Conservation (phyloP, 148 eudicot genomes). For the Cornus suecica region DNA sequence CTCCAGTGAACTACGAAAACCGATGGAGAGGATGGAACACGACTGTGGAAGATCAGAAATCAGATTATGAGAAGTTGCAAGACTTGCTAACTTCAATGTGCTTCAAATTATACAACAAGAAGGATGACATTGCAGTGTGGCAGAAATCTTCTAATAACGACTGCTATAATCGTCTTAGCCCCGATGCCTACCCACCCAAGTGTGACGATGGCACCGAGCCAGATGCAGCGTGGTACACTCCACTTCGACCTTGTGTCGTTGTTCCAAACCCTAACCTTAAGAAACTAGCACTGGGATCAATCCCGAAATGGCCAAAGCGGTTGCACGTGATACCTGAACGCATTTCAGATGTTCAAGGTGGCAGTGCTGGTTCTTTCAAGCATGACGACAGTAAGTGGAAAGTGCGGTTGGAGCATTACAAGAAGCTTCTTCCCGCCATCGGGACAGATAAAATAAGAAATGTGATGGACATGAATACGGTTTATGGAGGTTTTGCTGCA, state of each 20-base stretch:
- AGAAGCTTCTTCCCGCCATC: constrained; percentile 63
- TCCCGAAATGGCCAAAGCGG: constrained; percentile 80
- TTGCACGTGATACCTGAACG: constrained; percentile 71
- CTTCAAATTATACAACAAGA: constrained; percentile 63
- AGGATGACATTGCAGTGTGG: constrained; percentile 91
- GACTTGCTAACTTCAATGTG: constrained; percentile 74
- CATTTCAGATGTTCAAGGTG: constrained; percentile 52
- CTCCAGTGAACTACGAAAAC: constrained; percentile 78
- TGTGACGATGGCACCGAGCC: constrained; percentile 93
- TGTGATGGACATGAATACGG: constrained; percentile 96
- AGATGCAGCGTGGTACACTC: constrained; percentile 96
- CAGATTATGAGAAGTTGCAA: constrained; percentile 70
- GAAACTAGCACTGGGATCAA: constrained; percentile 41
- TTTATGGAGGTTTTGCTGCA: constrained; percentile 90
- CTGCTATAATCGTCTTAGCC: constrained; percentile 65
- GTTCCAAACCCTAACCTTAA: constrained; percentile 52
- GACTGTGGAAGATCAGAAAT: constrained; percentile 64
- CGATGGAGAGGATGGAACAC: constrained; percentile 96
- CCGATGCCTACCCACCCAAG: constrained; percentile 69
- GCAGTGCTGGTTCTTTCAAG: constrained; percentile 61
- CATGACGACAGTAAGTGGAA: constrained; percentile 73
- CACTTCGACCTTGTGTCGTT: constrained; percentile 79
- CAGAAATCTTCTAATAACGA: constrained; percentile 55
- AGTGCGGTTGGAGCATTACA: constrained; percentile 70
- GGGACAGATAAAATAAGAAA: constrained; percentile 85